Evolutionary conservation across 495 filamentous ascomycete genomes (phyloP).

Genomic region (Aspergillus mulundensis): DNA sequence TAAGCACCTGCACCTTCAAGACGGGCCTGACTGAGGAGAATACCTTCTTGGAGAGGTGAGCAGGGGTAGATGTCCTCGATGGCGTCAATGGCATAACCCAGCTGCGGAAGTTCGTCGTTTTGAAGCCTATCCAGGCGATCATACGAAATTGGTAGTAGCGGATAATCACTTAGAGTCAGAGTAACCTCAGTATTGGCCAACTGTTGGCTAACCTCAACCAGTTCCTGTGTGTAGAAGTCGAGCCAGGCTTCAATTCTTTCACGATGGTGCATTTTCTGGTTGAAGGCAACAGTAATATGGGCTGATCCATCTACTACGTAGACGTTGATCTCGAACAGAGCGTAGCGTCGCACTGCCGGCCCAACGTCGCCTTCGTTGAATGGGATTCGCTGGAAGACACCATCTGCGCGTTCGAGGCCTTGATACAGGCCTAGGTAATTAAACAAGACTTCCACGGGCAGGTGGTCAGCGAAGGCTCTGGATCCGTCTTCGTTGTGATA

Average conservation of each 20-base stretch:
- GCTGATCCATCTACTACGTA: not conserved
- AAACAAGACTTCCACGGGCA: conserved; percentile 57
- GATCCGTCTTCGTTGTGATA: conserved; percentile 4
- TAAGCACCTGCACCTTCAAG: conserved; percentile 20
- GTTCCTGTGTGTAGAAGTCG: not conserved
- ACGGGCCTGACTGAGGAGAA: conserved; percentile 41
- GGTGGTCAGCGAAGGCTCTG: conserved; percentile 28
- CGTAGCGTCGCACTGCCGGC: not conserved
- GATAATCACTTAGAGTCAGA: not conserved
- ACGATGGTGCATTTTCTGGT: not conserved
- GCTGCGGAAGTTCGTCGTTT: not conserved
- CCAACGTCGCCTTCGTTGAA: not conserved
- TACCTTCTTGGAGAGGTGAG: conserved; percentile 42
- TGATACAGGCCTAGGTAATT: conserved; percentile 54
- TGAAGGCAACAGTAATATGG: not conserved
- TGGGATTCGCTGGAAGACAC: not conserved
- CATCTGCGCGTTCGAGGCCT: conserved; percentile 37
- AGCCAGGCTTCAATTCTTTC: not conserved
- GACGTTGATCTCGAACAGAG: not conserved
- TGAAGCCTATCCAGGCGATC: not conserved
- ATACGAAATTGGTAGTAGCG: not conserved
- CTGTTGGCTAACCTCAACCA: not conserved
- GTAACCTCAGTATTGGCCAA: not conserved
- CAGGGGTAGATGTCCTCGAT: conserved; percentile 26
- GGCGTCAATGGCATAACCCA: not conserved